Evolutionary conservation across 352 stramenopile genomes (phyloP).

Genomic region (Phytophthora foliorum): DNA sequence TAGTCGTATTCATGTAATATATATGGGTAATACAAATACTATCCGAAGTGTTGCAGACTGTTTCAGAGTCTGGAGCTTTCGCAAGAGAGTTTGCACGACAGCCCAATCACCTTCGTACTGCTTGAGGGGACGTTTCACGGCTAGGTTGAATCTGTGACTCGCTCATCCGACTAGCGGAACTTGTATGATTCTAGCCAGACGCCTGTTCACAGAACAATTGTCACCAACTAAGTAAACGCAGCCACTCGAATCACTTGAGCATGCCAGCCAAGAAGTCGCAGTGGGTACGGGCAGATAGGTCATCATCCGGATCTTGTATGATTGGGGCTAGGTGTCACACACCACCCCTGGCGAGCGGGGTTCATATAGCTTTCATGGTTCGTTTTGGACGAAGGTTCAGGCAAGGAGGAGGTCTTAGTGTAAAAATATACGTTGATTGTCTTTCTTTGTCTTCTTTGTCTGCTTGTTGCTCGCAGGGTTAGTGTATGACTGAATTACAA

Average conservation of each 20-base stretch:
- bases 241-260: background rate
- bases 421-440: no score
- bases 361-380: no score
- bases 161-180: no score
- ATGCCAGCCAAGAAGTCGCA: background rate
- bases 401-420: no score
- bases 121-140: background rate
- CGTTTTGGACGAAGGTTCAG: no score
- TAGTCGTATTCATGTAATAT: background rate
- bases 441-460: no score
- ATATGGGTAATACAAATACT: background rate
- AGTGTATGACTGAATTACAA: no score
- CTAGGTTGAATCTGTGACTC: background rate
- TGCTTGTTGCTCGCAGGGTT: no score
- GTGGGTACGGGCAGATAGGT: background rate
- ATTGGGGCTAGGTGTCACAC: no score
- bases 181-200: background rate
- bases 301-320: background rate
- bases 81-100: slow-evolving; percentile 1
- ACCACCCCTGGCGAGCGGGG: no score
- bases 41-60: slow-evolving; percentile 1
- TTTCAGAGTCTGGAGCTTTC: background rate
- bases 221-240: background rate
- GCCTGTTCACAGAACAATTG: background rate
- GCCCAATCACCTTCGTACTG: background rate